Conservation (phyloP, 257 asterid genomes). For the Ilex asprella region DNA sequence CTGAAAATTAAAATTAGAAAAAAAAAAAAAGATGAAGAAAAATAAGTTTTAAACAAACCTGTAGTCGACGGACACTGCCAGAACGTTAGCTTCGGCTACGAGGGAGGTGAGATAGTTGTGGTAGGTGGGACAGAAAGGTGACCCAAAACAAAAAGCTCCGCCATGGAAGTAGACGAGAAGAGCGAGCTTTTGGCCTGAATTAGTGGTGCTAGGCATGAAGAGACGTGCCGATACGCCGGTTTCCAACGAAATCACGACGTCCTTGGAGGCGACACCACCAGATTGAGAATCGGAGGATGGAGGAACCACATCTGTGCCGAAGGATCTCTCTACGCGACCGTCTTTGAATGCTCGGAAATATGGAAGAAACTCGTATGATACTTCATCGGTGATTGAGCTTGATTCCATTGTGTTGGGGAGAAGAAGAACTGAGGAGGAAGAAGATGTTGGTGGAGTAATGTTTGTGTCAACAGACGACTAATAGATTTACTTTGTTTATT, state of each 20-base stretch:
- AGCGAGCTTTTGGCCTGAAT: slow-evolving; percentile 13
- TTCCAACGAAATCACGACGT: slow-evolving; percentile 1
- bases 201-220: slow-evolving; percentile 14
- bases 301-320: slow-evolving; percentile 23
- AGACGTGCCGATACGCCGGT: slow-evolving; percentile 21
- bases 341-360: slow-evolving; percentile 24
- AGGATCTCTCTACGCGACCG: slow-evolving; percentile 23
- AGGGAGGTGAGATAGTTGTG: slow-evolving; percentile 24
- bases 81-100: slow-evolving; percentile 12
- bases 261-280: slow-evolving; percentile 29
- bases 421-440: too few species aligned
- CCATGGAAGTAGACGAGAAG: slow-evolving; percentile 39
- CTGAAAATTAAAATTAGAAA: too few species aligned
- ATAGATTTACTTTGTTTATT: too few species aligned
- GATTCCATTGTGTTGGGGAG: background rate
- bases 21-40: too few species aligned
- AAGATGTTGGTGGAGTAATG: too few species aligned
- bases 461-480: too few species aligned
- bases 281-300: slow-evolving; percentile 21
- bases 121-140: slow-evolving; percentile 35
- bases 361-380: background rate
- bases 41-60: slow-evolving; percentile 3
- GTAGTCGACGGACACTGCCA: slow-evolving; percentile 34
- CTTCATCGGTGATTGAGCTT: background rate
- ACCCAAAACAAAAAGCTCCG: slow-evolving; percentile 32